Evolutionary conservation across 352 stramenopile species (phyloP), one percentile per base, ranked within the genome.

Genomic region (Phytophthora europaea): DNA sequence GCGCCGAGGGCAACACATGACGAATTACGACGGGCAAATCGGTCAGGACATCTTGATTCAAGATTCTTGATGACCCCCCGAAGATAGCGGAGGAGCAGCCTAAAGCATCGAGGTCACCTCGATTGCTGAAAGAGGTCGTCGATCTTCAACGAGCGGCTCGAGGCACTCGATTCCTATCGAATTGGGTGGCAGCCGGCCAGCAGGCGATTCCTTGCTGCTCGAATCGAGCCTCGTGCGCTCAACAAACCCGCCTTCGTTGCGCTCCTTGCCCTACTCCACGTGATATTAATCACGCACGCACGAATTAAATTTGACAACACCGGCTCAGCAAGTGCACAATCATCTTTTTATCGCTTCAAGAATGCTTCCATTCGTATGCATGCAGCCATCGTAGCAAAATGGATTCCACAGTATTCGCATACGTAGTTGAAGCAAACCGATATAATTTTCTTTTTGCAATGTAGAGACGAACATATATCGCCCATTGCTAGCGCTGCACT

Each of bases 401-500:
- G 26, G 26, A 31, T 31, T 31, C 0, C 26, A 31, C 26, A 31
- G 26, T 31, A 28, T 28, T 28, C 26, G 26, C 26, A 3, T 28
- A 7, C 26, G 26, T 31, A 31, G 26, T 31, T 31, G 26, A 31
- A 31, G 26, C 26, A 31, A 31, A 31, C 26, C 26, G 26, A 31
- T 31, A 31, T 31, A 31, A 31, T 31, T 31, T 31, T 31, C 26
- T 31, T 31, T 7, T 7, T 31, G 26, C 26, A 31, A 4, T 31
- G 26, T 31, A n/a, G 16, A 20, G 51, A 57, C 15, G 51, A 57
- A 40, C 51, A 57, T 57, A 1, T 38, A 57, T 36, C 51, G 51
- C 23, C 23, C 51, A 57, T 57, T 36, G 23, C n/a, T 31, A 54
- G 20, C 43, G 43, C 43, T 20, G 43, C 23, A 23, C 45, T 22